Evolutionary conservation across 2,329 filamentous ascomycete genomes (phyloP).

Genomic region (Pseudogymnoascus sp.): DNA sequence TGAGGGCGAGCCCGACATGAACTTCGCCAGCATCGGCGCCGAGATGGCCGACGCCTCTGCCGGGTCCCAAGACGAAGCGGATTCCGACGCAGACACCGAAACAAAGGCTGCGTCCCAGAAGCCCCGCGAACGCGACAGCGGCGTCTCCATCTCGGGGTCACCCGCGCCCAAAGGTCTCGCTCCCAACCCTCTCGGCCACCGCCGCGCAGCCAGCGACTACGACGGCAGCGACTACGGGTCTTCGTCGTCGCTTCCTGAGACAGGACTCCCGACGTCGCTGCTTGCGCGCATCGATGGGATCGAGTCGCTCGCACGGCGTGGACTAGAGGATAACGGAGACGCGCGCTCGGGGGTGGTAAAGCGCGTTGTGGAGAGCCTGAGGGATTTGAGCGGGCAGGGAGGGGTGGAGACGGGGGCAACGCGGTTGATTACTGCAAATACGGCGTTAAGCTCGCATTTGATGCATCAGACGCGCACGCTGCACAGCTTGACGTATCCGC

Average conservation of each 20-base stretch:
- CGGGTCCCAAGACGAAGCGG: background rate
- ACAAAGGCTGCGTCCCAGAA: background rate
- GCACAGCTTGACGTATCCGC: constrained; percentile 61
- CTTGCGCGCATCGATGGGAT: constrained; percentile 64
- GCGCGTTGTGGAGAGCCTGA: constrained; percentile 60
- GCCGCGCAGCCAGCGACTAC: constrained; percentile 50
- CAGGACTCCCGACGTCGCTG: constrained; percentile 59
- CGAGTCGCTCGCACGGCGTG: constrained; percentile 59
- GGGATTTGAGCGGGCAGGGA: constrained; percentile 65
- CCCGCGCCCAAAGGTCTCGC: constrained; percentile 10
- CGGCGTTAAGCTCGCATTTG: constrained; percentile 66
- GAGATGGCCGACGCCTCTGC: constrained; percentile 14
- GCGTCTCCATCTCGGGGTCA: constrained; percentile 26
- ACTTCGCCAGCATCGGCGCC: constrained; percentile 19
- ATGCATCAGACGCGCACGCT: constrained; percentile 67
- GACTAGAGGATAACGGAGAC: constrained; percentile 58
- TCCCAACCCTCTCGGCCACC: constrained; percentile 31
- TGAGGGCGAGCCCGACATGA: constrained; percentile 42
- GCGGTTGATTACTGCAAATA: constrained; percentile 70
- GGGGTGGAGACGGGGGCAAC: constrained; percentile 64
- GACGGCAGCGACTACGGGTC: constrained; percentile 69
- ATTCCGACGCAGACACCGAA: background rate
- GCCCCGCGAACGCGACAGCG: constrained; percentile 24
- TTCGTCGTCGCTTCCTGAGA: constrained; percentile 59
- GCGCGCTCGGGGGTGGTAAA: constrained; percentile 58